Percentiles rank a stretch among this genome's conserved stretches.
Conservation (phyloP, 164 flowering plant species). For the Umbilicus rupestris region DNA sequence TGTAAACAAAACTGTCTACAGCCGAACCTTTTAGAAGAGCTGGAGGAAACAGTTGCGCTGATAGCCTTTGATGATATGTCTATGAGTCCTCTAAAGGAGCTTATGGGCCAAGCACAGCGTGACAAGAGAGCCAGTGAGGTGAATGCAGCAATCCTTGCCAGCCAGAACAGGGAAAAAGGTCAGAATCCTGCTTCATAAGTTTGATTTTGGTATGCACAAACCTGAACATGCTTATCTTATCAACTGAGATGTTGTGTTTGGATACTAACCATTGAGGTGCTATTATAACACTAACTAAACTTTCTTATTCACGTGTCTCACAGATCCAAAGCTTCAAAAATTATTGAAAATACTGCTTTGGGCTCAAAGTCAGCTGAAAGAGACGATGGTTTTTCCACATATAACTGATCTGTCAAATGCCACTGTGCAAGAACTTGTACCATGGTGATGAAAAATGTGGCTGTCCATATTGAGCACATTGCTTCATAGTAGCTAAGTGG, state of each 20-base stretch:
- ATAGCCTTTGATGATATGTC: background rate
- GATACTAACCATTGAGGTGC: no score
- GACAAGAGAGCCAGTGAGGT: background rate
- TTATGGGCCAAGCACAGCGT: constrained; percentile 1
- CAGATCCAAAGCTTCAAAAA: background rate
- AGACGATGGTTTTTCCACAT: background rate
- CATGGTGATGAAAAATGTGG: background rate
- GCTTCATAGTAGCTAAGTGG: background rate
- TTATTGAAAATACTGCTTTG: background rate
- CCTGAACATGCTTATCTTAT: background rate
- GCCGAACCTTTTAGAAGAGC: background rate
- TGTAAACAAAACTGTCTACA: background rate
- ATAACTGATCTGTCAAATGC: background rate
- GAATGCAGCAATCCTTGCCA: constrained; percentile 5
- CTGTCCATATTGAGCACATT: background rate
- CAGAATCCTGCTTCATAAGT: background rate
- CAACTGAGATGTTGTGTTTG: no score
- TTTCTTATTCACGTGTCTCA: background rate
- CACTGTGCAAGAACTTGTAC: background rate
- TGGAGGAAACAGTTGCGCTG: background rate
- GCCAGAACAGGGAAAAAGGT: no score
- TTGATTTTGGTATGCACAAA: background rate
- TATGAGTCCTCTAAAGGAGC: background rate
- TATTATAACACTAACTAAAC: background rate
- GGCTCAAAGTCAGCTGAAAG: background rate